phyloP scores from a whole-genome alignment of 495 filamentous ascomycete species.

The Aspergillus panamensis region DNA sequence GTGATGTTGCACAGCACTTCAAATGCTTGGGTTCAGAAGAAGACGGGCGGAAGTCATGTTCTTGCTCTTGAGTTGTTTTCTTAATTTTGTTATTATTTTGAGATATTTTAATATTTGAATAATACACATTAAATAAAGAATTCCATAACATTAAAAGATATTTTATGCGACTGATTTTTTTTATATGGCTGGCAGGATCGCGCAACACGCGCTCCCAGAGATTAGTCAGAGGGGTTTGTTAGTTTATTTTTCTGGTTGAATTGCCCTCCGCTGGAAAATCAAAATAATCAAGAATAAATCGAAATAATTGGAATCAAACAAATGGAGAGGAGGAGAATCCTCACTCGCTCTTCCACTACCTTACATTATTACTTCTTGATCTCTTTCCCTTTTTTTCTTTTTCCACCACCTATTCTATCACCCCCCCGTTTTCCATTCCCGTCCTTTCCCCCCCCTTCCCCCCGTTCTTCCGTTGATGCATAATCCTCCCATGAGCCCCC shows the following conservation, averaged over 20 bases:
- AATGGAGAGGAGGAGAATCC: not conserved
- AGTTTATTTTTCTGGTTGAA: not conserved
- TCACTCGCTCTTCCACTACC: not conserved
- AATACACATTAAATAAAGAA: too few species aligned
- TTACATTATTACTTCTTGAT: not conserved
- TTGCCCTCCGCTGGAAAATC: not conserved
- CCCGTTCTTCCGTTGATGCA: conserved; percentile 9
- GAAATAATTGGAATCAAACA: not conserved
- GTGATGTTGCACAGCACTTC: too few species aligned
- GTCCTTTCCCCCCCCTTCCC: not conserved
- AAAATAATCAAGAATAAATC: not conserved
- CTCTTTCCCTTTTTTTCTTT: not conserved
- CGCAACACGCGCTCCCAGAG: too few species aligned
- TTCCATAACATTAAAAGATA: too few species aligned
- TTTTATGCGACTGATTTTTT: too few species aligned
- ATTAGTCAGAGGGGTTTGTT: too few species aligned
- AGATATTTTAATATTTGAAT: too few species aligned
- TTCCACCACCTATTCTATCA: not conserved
- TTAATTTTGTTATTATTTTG: too few species aligned
- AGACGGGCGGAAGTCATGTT: too few species aligned
- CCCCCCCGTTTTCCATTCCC: conserved; percentile 4
- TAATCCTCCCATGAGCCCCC: conserved; percentile 14
- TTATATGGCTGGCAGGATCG: too few species aligned
- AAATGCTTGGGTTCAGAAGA: too few species aligned
- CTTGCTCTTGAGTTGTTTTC: too few species aligned